Percentiles rank a stretch among this genome's conserved stretches.
Evolutionary conservation across 495 filamentous ascomycete species (phyloP).

Genomic region (Daldinia grandis): DNA sequence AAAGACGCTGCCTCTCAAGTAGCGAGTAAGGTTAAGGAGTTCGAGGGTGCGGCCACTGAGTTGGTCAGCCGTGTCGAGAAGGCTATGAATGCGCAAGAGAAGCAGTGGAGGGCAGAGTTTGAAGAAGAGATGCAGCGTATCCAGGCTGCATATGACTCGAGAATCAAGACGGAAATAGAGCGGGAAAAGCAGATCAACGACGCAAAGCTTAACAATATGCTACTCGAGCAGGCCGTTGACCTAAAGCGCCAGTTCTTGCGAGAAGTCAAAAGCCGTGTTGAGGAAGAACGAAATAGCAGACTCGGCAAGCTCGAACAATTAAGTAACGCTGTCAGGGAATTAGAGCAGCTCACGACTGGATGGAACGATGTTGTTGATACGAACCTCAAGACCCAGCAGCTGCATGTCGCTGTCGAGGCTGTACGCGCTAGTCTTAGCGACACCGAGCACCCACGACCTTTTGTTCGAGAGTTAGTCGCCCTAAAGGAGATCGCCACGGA

Average conservation of each 20-base stretch:
- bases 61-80: slow-evolving; percentile 81
- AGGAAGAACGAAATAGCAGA: slow-evolving; percentile 86
- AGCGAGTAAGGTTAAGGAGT: slow-evolving; percentile 65
- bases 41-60: slow-evolving; percentile 64
- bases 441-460: slow-evolving; percentile 77
- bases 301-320: slow-evolving; percentile 86
- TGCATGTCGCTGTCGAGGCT: slow-evolving; percentile 93
- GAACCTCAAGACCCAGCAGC: slow-evolving; percentile 92
- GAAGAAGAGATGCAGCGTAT: slow-evolving; percentile 86
- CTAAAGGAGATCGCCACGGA: slow-evolving; percentile 88
- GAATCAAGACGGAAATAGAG: slow-evolving; percentile 77
- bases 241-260: slow-evolving; percentile 83
- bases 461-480: slow-evolving; percentile 88
- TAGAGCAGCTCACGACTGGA: slow-evolving; percentile 82
- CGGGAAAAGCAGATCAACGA: slow-evolving; percentile 78
- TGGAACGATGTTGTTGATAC: slow-evolving; percentile 88
- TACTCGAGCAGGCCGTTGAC: slow-evolving; percentile 89
- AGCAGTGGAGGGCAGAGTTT: slow-evolving; percentile 85
- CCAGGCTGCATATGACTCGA: slow-evolving; percentile 75
- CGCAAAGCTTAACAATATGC: slow-evolving; percentile 79
- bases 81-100: slow-evolving; percentile 77
- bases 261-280: slow-evolving; percentile 81
- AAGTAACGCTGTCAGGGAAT: slow-evolving; percentile 73
- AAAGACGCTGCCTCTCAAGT: slow-evolving; percentile 81
- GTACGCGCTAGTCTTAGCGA: slow-evolving; percentile 83